phyloP scores from a whole-genome alignment of 306 rosid genomes.

The Lithocarpus polystachyus region DNA sequence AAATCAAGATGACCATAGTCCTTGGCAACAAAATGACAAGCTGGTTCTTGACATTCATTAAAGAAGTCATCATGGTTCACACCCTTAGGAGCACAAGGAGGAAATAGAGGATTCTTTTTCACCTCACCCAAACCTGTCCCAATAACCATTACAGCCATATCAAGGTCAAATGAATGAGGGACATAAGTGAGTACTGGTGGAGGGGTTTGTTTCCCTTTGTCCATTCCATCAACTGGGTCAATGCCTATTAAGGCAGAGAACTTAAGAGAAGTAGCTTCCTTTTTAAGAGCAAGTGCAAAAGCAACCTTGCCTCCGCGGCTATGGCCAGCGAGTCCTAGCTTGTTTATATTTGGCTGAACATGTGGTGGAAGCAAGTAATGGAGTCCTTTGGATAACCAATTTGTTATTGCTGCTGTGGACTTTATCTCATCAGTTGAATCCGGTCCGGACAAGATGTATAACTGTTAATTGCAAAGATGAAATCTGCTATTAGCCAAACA shows the following conservation, averaged over 20 bases:
- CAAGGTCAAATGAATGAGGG: conserved; percentile 61
- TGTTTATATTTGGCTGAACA: conserved; percentile 45
- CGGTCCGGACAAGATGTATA: conserved; percentile 60
- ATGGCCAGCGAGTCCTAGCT: conserved; percentile 70
- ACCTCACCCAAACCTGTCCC: conserved; percentile 74
- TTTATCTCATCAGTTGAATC: conserved; percentile 59
- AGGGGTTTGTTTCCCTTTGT: conserved; percentile 69
- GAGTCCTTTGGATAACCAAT: conserved; percentile 70
- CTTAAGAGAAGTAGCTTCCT: conserved; percentile 37
- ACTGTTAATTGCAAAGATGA: conserved; percentile 39
- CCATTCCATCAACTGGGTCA: conserved; percentile 91
- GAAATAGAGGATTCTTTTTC: conserved; percentile 51
- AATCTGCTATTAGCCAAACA: neutral
- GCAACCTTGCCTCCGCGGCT: conserved; percentile 89
- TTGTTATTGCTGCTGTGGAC: conserved; percentile 54
- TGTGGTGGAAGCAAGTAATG: conserved; percentile 42
- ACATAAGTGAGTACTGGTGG: conserved; percentile 74
- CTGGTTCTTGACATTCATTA: conserved; percentile 54
- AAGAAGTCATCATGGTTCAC: conserved; percentile 76
- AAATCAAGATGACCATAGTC: conserved; percentile 77
- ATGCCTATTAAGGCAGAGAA: conserved; percentile 75
- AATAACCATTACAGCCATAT: conserved; percentile 57
- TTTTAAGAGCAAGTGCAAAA: conserved; percentile 62
- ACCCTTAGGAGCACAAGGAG: conserved; percentile 81
- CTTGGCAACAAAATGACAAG: conserved; percentile 63